These are phyloP conservation scores for Melampsora larici-populina DNA, from an alignment of 1,284 basidiomycete species.

Conservation along the genomic window DNA sequence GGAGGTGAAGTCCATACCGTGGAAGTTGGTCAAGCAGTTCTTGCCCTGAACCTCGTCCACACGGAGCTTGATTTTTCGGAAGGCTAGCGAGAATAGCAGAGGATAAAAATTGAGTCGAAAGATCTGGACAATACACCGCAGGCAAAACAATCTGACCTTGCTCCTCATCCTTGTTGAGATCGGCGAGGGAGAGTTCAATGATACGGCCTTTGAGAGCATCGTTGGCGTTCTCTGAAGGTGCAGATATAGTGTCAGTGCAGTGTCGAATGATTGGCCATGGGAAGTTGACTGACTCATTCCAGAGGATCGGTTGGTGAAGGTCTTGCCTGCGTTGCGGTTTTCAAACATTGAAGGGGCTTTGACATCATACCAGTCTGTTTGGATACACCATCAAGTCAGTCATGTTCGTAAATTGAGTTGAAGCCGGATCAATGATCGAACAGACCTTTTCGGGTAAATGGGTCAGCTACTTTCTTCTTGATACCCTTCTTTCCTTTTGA, in stretches of 20 bases:
- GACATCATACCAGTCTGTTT: conserved; percentile 97
- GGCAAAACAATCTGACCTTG: conserved; percentile 57
- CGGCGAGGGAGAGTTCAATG: conserved; percentile 91
- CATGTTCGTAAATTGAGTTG: background rate
- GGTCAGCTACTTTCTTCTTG: conserved; percentile 96
- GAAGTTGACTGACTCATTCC: conserved; percentile 75
- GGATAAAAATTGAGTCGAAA: background rate
- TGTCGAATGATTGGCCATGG: background rate
- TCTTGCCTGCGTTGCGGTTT: conserved; percentile 95
- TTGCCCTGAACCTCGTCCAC: conserved; percentile 98
- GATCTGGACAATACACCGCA: background rate
- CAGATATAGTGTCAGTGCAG: background rate
- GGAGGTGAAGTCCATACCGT: conserved; percentile 99
- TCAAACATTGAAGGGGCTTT: conserved; percentile 99
- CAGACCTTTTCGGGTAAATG: conserved; percentile 94
- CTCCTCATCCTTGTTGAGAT: conserved; percentile 99
- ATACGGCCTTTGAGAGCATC: conserved; percentile 98
- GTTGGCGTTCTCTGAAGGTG: conserved; percentile 82
- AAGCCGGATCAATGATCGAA: conserved; percentile 30
- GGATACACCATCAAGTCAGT: background rate
- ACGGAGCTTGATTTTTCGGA: conserved; percentile 98
- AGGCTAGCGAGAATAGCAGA: conserved; percentile 58
- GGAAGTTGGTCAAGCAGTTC: conserved; percentile 99
- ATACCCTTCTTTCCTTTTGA: conserved; percentile 99
- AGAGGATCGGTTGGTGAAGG: conserved; percentile 95